Evolutionary conservation across 2,329 filamentous ascomycete species (phyloP), one percentile per base, ranked within the genome.

Genomic region (Chaetomiaceae sp.): DNA sequence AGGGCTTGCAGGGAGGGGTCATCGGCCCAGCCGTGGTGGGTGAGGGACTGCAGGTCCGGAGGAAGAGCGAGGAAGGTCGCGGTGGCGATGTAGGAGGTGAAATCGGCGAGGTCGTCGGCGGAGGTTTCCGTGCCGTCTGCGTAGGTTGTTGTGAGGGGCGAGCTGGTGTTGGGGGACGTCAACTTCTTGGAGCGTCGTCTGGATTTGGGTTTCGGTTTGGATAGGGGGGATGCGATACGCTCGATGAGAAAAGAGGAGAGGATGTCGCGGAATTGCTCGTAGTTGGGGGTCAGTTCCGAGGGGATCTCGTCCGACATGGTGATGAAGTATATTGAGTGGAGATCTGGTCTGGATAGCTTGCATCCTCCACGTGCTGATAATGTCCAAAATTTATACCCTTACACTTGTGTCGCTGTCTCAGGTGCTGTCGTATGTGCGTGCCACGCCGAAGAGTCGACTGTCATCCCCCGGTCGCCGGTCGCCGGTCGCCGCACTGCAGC

Each of bases 31-130:
- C 70, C 67, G 40, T 80, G 69, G 68, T 89, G 81, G 23, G 82
- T 79, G 2, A 92, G 71, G 1, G 73, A 75, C 58, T 81, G 78
- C 0, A 94, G 73, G 16, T 79, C 73, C 0, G 64, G 20, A 0
- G 88, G 87, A 1, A 95, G 76, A 32, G 71, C 74, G 5, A 75
- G 70, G 68, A 92, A 95, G 48, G 85, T 81, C 65, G 87, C 80
- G 43, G 73, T 70, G 21, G 88, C 83, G 27, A 94, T 78, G 68
- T 91, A 94, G 73, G 91, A 84, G 49, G 88, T 83, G 69, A 95
- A 95, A 1, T 95, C 90, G 55, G 56, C 44, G 2, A 61, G 58
- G 30, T 60, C 59, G 20, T 58, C 56, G 14, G 50, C 47, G 9
- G 40, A 29, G 27, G 36, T 27, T 7, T 40, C 33, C 1, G 48